These are phyloP conservation scores for Mucor piriformis DNA, from an alignment of 371 early-diverging fungal genomes.

Conservation along the genomic window DNA sequence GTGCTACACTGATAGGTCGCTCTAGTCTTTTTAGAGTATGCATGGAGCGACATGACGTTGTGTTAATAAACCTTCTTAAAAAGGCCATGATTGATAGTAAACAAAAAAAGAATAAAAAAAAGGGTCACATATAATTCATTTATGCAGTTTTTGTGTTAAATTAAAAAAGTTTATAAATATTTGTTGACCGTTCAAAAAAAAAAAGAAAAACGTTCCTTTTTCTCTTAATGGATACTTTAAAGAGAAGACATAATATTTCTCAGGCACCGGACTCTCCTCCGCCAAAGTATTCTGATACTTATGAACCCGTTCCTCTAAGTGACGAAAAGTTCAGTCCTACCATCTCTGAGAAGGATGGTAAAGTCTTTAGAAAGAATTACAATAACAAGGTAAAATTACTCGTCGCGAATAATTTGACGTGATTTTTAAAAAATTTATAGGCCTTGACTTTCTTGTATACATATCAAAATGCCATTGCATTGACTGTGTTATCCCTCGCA, in stretches of 20 bases:
- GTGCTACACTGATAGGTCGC: conserved; percentile 70
- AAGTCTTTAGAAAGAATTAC: not conserved
- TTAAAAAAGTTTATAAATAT: not conserved
- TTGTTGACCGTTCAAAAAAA: not conserved
- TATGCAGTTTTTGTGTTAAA: not conserved
- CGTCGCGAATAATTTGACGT: too few relatives aligned
- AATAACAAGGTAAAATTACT: conserved; percentile 4
- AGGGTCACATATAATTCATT: not conserved
- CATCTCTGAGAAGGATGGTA: conserved; percentile 4
- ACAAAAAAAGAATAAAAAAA: not conserved
- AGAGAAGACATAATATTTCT: conserved; percentile 20
- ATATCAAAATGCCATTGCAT: conserved; percentile 9
- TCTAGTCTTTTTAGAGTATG: conserved; percentile 27
- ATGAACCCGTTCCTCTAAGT: conserved; percentile 22
- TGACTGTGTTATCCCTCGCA: conserved; percentile 41
- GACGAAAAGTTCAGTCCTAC: conserved; percentile 6
- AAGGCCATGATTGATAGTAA: not conserved
- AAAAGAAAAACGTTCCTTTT: not conserved
- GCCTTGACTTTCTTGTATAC: conserved; percentile 1
- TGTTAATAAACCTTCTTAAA: not conserved
- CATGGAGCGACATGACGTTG: conserved; percentile 4
- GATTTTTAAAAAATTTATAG: conserved; percentile 5
- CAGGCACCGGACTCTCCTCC: conserved; percentile 22
- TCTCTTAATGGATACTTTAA: conserved; percentile 22
- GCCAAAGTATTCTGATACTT: conserved; percentile 23